A percentile compares a stretch with the other conserved stretches of the same genome.
Conservation (phyloP, 352 stramenopile species). For the Pythium chondricola region DNA sequence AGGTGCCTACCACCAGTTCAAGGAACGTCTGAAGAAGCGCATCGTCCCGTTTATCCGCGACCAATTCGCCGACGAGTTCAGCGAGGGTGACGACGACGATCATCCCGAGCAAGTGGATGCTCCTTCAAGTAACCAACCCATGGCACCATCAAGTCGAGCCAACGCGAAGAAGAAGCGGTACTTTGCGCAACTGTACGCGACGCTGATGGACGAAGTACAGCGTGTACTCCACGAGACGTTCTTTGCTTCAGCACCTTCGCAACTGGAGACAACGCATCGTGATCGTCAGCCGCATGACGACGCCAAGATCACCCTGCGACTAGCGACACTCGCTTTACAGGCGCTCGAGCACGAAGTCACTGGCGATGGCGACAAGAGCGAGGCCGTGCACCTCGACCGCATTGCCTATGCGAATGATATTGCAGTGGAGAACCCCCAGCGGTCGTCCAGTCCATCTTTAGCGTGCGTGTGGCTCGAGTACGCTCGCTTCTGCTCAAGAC, state of each 20-base stretch:
- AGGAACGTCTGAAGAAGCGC: constrained; percentile 77
- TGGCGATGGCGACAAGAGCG: constrained; percentile 54
- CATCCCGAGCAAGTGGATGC: background rate
- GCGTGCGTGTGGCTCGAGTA: constrained; percentile 58
- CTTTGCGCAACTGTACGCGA: constrained; percentile 58
- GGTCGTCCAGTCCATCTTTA: constrained; percentile 8
- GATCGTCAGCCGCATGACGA: constrained; percentile 14
- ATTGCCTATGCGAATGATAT: constrained; percentile 52
- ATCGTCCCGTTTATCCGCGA: constrained; percentile 70
- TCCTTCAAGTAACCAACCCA: background rate
- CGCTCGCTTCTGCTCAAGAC: constrained; percentile 44
- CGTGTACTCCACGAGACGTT: constrained; percentile 54
- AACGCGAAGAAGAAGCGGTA: constrained; percentile 44
- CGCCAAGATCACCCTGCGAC: constrained; percentile 17
- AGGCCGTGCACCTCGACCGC: constrained; percentile 56
- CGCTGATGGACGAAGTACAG: constrained; percentile 78
- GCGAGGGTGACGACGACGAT: constrained; percentile 11
- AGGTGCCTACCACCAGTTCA: constrained; percentile 74
- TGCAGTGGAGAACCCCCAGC: constrained; percentile 4
- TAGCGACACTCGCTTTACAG: constrained; percentile 40
- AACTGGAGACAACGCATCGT: constrained; percentile 25
- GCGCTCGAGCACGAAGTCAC: constrained; percentile 70
- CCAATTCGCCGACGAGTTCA: constrained; percentile 20
- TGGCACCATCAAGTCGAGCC: background rate
- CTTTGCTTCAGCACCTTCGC: constrained; percentile 25